Evolutionary conservation across 1,284 basidiomycete species (phyloP), one percentile per base, ranked within the genome.

Genomic region (Malassezia vespertilionis): DNA sequence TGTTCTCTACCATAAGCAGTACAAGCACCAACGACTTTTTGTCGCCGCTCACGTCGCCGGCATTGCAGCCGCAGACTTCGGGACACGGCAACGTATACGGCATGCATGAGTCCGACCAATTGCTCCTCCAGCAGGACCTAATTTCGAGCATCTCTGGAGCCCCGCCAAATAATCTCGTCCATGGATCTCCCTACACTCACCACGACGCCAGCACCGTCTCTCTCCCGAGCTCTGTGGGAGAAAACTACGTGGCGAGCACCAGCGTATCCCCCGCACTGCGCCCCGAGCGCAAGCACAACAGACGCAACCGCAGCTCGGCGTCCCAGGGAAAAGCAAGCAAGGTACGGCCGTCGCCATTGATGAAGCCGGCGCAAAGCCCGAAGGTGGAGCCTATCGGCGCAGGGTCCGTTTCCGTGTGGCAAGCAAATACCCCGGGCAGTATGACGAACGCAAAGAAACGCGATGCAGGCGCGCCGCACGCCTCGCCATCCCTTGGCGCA

Each of bases 1-100:
- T 67, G 22, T 70, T 70, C 23, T 65, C 71, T 23, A 72, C 63
- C 24, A 54, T 59, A 26, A 67, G 63, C 46, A 56, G 58, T 18
- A 54, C 65, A 11, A 67, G 71, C 40, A 65, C 72, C 20, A 71
- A 65, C 43, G 75, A 76, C 27, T 75, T 76, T 61, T 77, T 79
- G 60, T 77, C 78, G 3, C 78, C 78, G 1, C 63, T 79, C 31
- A 77, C 77, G 1, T 78, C 77, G 5, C 79, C 78, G 0, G 78
- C 78, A 1, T 71, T 80, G 5, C 73, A 74, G 31, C 76, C 77
- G 1, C 60, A 69, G 11, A 49, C 58, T 22, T 56, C 52, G 18
- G 58, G 54, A 28, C 46, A 71, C n/a, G 18, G 24, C 22, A 37
- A n/a, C n/a, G n/a, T 42, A 14, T 42, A 32, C 24, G 21, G 27